A percentile compares a stretch with the other conserved stretches of the same genome.
Conservation (phyloP, 2,329 filamentous ascomycete genomes). For the Pseudocercospora musae region DNA sequence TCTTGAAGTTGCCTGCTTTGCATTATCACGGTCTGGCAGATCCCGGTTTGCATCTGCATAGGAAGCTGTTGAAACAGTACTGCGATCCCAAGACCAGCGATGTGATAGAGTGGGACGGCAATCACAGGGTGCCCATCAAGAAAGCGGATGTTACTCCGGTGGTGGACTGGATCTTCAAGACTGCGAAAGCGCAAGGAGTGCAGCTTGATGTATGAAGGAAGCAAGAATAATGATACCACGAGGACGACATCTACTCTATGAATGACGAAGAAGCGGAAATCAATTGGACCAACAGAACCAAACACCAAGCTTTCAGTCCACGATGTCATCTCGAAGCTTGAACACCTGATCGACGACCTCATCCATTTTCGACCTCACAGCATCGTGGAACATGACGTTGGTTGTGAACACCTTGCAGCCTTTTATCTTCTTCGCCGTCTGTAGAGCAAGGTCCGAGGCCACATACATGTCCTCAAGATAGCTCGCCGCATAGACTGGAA, state of each 20-base stretch:
- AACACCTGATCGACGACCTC: constrained; percentile 77
- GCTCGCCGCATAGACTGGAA: constrained; percentile 80
- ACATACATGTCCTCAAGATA: constrained; percentile 94
- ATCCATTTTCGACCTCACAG: constrained; percentile 67
- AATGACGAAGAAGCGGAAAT: neutral
- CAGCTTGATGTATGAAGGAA: constrained; percentile 6
- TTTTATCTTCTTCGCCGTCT: constrained; percentile 71
- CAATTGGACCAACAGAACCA: neutral
- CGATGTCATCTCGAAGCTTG: constrained; percentile 66
- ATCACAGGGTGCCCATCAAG: constrained; percentile 69
- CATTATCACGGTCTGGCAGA: constrained; percentile 66
- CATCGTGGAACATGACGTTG: constrained; percentile 85
- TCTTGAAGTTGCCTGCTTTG: constrained; percentile 58
- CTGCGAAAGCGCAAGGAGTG: constrained; percentile 52
- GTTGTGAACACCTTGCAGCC: constrained; percentile 79
- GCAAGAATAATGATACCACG: neutral
- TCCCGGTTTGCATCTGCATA: constrained; percentile 58
- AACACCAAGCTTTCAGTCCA: constrained; percentile 45
- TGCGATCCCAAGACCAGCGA: constrained; percentile 54
- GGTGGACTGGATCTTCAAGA: constrained; percentile 50
- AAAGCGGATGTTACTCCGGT: constrained; percentile 60
- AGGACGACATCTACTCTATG: neutral
- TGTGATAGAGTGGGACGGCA: constrained; percentile 70
- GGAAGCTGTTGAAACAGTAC: constrained; percentile 56
- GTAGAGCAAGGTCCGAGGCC: constrained; percentile 67